Base-by-base conservation (phyloP, 2,329 filamentous ascomycete species). In the Diplodia seriata region DNA sequence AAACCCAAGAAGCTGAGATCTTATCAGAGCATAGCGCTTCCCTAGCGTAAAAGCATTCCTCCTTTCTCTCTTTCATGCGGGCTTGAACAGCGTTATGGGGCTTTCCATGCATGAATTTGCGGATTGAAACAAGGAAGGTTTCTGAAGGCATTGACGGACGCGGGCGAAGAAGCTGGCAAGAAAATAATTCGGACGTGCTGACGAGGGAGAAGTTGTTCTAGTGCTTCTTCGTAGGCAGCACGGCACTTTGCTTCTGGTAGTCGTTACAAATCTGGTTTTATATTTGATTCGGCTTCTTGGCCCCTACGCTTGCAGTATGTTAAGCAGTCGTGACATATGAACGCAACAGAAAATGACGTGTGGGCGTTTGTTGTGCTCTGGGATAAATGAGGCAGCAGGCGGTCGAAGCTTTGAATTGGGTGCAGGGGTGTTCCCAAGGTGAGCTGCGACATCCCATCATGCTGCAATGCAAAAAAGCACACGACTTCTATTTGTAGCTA, bases 81-180 rank as follows among this genome's bases (percentile, higher is more conserved):
- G 57, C 40, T 33, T n/a, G n/a, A 23, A 43, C 14, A 40, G 38
- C 26, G 7, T 43, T 26, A 26, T 18, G 26, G 14, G 23, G 23
- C n/a, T 62, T 50, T 50, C 57, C 26, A 29, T 29, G 40, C 40
- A 62, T 49, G 26, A 49, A 8, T n/a, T 29, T 31, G 50, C 9
- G 23, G 50, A 26, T 31, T 31, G 50, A 53, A 53, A 31, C 3
- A n/a, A 20, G 36, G 36, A 50, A 26, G 26, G 14, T 31, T 29
- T n/a, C 20, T 31, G 14, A 29, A 4, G 15, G 15, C 20, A 29
- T 29, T 29, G 40, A 5, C 31, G 54, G 18, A 29, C 12, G 56
- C 20, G 20, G n/a, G 33, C 36, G 51, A 56, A 33, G 4, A 38
- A 23, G 26, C 33, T 38, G n/a, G 36, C 33, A 56, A 38, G 18